phyloP scores from a whole-genome alignment of 768 basidiomycete species.

The Pleurotus sapidus region DNA sequence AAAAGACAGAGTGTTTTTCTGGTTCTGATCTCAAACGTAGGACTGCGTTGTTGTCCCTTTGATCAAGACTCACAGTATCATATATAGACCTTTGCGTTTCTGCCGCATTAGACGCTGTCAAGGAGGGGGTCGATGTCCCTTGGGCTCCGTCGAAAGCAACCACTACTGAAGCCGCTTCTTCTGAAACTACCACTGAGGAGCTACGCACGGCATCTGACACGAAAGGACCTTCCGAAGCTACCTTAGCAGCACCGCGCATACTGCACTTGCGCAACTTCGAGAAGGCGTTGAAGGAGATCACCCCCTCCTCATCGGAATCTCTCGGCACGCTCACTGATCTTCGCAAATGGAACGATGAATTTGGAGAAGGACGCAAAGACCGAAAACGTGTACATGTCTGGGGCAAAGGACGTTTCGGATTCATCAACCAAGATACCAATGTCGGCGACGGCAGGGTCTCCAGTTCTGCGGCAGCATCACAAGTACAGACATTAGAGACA shows the following conservation, averaged over 20 bases:
- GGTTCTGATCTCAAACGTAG: slow-evolving; percentile 93
- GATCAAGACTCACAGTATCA: slow-evolving; percentile 3
- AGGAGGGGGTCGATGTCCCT: slow-evolving; percentile 78
- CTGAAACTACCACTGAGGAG: slow-evolving; percentile 13
- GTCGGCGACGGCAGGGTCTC: slow-evolving; percentile 46
- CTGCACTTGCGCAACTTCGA: slow-evolving; percentile 67
- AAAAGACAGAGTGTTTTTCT: slow-evolving; percentile 82
- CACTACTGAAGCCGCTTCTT: slow-evolving; percentile 7
- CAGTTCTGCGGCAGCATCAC: neutral
- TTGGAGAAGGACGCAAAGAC: slow-evolving; percentile 79
- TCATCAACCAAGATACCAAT: slow-evolving; percentile 46
- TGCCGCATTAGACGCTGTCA: slow-evolving; percentile 88
- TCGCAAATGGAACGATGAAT: slow-evolving; percentile 91
- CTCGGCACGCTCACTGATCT: slow-evolving; percentile 73
- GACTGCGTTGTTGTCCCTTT: slow-evolving; percentile 24
- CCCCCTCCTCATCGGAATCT: slow-evolving; percentile 83
- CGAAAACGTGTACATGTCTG: slow-evolving; percentile 68
- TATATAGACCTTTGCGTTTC: slow-evolving; percentile 88
- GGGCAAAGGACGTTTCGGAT: slow-evolving; percentile 89
- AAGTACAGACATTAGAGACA: slow-evolving; percentile 15
- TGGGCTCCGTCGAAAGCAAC: slow-evolving; percentile 42
- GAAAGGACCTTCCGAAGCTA: neutral
- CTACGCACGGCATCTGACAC: slow-evolving; percentile 4
- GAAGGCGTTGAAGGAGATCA: slow-evolving; percentile 86
- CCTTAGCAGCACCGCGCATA: slow-evolving; percentile 26